A percentile compares a stretch with the other conserved stretches of the same genome.
Evolutionary conservation across 2,329 filamentous ascomycete species (phyloP).

Genomic region (Thermothelomyces thermophilus): DNA sequence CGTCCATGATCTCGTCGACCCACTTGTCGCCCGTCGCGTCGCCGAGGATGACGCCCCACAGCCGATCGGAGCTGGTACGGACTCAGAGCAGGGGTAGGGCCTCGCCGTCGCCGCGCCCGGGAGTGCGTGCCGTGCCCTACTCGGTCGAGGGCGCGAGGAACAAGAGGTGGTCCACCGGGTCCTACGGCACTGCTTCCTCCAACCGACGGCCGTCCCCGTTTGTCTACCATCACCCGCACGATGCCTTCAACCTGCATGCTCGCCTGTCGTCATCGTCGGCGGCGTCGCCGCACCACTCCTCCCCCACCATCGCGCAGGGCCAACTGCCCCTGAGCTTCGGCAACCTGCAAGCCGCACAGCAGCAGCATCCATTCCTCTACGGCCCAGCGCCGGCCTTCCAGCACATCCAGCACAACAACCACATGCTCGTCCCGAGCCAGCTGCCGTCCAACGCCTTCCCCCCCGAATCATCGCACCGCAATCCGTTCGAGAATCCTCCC

Average conservation of each 20-base stretch:
- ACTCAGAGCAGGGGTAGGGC: constrained; percentile 62
- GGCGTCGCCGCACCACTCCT: constrained; percentile 47
- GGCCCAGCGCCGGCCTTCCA: constrained; percentile 45
- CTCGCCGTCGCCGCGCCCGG: constrained; percentile 64
- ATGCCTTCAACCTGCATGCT: constrained; percentile 51
- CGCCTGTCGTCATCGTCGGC: constrained; percentile 52
- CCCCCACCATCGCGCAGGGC: constrained; percentile 40
- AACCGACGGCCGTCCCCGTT: constrained; percentile 54
- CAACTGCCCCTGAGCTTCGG: constrained; percentile 48
- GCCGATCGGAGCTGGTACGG: constrained; percentile 54
- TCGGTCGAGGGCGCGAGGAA: constrained; percentile 58
- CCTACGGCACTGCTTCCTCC: constrained; percentile 52
- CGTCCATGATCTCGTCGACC: constrained; percentile 63
- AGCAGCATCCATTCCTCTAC: constrained; percentile 51
- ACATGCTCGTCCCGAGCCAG: constrained; percentile 54
- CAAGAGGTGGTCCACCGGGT: constrained; percentile 75
- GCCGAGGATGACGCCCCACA: constrained; percentile 57
- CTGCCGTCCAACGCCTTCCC: constrained; percentile 44
- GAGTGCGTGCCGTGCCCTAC: constrained; percentile 63
- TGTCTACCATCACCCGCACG: constrained; percentile 55
- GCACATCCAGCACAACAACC: no score
- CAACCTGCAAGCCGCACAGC: constrained; percentile 49
- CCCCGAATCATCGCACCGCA: constrained; percentile 40
- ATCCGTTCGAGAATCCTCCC: constrained; percentile 50
- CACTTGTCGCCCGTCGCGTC: constrained; percentile 68